Percentiles rank a stretch among this genome's conserved stretches.
Evolutionary conservation across 2,329 filamentous ascomycete genomes (phyloP).

Genomic region (Arthrobotrys megalospora): DNA sequence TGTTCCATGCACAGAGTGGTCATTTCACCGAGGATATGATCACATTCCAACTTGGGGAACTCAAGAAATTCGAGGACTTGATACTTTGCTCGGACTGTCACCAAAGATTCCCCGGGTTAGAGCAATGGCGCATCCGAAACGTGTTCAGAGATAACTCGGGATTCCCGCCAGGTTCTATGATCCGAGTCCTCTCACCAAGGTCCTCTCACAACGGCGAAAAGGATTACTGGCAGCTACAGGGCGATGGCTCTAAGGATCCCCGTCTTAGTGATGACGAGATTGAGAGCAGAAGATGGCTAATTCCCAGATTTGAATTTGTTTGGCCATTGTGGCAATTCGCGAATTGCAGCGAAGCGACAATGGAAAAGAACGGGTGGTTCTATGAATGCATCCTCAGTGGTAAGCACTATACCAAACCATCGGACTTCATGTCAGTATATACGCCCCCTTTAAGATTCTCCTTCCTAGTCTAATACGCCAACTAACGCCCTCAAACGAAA

Average conservation of each 20-base stretch:
- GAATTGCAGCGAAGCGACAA: not conserved
- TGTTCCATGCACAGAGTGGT: not conserved
- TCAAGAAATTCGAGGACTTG: constrained; percentile 13
- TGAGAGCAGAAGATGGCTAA: constrained; percentile 23
- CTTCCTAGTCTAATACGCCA: not conserved
- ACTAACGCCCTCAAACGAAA: not conserved
- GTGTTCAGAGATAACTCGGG: constrained; percentile 7
- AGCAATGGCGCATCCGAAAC: constrained; percentile 9
- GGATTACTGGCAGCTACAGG: constrained; percentile 9
- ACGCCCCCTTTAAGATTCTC: not conserved
- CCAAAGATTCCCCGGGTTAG: not conserved
- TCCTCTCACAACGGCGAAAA: constrained; percentile 17
- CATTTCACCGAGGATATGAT: not conserved
- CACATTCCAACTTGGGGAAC: constrained; percentile 2
- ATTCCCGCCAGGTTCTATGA: constrained; percentile 8
- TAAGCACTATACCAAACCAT: constrained; percentile 6
- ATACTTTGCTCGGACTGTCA: constrained; percentile 19
- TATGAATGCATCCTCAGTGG: constrained; percentile 8
- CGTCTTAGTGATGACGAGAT: no score
- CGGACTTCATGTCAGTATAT: constrained; percentile 25
- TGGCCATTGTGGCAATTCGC: constrained; percentile 35
- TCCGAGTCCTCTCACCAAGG: constrained; percentile 37
- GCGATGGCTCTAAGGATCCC: not conserved
- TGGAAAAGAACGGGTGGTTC: not conserved
- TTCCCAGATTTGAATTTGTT: constrained; percentile 20